Evolutionary conservation across 345 rosid species (phyloP).

Genomic region (Heritiera fomes): DNA sequence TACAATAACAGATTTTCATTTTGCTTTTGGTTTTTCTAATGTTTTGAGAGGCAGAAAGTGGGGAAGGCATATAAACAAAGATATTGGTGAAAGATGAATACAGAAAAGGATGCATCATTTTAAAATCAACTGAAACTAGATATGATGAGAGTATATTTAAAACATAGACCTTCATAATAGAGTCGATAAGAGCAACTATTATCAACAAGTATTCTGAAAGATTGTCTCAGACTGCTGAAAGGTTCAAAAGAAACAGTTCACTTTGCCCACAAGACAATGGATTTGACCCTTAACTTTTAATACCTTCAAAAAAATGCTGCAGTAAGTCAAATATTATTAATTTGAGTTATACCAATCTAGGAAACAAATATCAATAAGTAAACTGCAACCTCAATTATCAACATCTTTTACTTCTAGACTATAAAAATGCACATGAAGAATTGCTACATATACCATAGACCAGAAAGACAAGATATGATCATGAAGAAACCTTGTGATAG

Average conservation of each 20-base stretch:
- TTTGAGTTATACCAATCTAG: not conserved
- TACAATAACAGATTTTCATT: not conserved
- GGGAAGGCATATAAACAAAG: not conserved
- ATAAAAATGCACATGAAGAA: not conserved
- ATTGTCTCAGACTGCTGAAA: not conserved
- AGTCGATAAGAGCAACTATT: not conserved
- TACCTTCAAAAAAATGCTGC: not conserved
- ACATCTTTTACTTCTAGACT: not conserved
- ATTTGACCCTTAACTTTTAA: not conserved
- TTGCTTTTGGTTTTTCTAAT: not conserved
- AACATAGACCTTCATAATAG: not conserved
- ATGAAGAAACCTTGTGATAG: not conserved
- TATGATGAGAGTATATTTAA: constrained; percentile 4
- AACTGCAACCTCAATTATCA: not conserved
- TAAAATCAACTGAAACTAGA: constrained; percentile 5
- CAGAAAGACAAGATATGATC: not conserved
- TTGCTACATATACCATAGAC: not conserved
- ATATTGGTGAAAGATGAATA: not conserved
- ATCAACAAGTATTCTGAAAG: not conserved
- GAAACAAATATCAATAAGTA: not conserved
- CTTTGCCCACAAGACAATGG: not conserved
- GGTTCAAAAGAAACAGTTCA: not conserved
- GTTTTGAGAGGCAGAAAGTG: not conserved
- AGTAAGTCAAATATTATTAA: not conserved
- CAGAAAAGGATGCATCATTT: not conserved